Evolutionary conservation across 164 flowering plant species (phyloP), one percentile per base, ranked within the genome.

Genomic region (Tetracentron sinense): DNA sequence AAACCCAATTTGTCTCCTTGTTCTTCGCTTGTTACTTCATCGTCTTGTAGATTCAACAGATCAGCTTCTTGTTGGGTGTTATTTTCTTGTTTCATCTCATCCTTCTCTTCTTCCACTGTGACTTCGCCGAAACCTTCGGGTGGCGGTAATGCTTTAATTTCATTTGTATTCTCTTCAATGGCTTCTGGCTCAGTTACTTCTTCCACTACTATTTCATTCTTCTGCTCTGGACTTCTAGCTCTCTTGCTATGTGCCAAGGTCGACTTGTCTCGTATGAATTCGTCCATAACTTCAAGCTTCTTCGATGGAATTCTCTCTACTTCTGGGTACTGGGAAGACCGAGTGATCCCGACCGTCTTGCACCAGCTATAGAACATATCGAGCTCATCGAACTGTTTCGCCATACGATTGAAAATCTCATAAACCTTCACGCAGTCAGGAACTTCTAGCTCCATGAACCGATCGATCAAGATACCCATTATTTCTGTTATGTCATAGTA

Each of bases 321-420:
- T 6, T 78, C 77, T 0, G 88, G 88, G 65, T 78, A 83, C 54
- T 83, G 84, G 0, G 78, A 74, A 7, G 78, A 35, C 12, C 81
- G 76, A 0, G 72, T 73, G 3, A 84, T 54, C 4, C 83, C 83
- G 14, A 56, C 56, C 1, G 56, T 50, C 50, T 75, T 77, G 68
- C 77, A 65, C 84, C 84, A 84, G 16, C 1, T 31, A 55, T 82
- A 84, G 73, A 74, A 80, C 1, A 20, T 2, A 12, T 79, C 75
- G 3, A 83, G 74, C 78, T 94, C 97, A 51, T 88, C 97, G 35
- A 86, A 88, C 73, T 89, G 96, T 75, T 94, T 91, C 0, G 86
- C 74, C 0, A 86, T 69, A 12, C 90, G 83, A 6, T 71, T 70
- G 67, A 88, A 91, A 7, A 85, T 87, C 31, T 86, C 90, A 25